A percentile compares a stretch with the other conserved stretches of the same genome.
These are phyloP conservation scores for Musa itinerans DNA, from an alignment of 176 grass and related monocot genomes.

Conservation along the genomic window DNA sequence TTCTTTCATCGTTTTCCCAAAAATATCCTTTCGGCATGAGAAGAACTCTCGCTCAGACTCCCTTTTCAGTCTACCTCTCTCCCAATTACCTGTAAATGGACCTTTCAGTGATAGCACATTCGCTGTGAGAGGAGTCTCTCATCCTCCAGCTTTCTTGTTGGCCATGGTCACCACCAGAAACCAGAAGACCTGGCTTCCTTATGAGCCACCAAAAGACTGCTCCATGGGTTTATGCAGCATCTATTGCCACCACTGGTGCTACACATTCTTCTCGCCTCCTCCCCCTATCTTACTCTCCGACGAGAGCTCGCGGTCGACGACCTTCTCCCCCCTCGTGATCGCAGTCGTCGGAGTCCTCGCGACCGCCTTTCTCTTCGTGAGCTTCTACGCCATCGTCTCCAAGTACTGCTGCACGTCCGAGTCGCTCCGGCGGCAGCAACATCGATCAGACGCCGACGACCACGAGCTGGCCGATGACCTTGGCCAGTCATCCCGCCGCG, in stretches of 20 bases:
- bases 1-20: too few species aligned
- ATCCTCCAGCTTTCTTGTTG: too few species aligned
- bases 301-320: neutral
- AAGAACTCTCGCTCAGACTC: too few species aligned
- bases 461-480: neutral
- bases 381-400: conserved; percentile 9
- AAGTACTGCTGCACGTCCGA: conserved; percentile 3
- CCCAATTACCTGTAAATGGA: too few species aligned
- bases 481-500: neutral
- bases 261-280: neutral
- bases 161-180: neutral
- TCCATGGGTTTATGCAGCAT: conserved; percentile 9
- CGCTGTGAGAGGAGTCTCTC: too few species aligned
- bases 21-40: too few species aligned
- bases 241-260: conserved; percentile 8
- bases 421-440: neutral
- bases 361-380: conserved; percentile 3
- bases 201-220: neutral
- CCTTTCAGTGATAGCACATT: too few species aligned
- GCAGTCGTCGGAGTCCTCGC: conserved; percentile 2
- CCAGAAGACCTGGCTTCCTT: neutral
- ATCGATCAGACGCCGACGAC: neutral
- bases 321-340: conserved; percentile 6
- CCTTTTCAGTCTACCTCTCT: too few species aligned
- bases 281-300: neutral